Evolutionary conservation across 1,139 yeast genomes (phyloP).

Genomic region (Meyerozyma carpophila): DNA sequence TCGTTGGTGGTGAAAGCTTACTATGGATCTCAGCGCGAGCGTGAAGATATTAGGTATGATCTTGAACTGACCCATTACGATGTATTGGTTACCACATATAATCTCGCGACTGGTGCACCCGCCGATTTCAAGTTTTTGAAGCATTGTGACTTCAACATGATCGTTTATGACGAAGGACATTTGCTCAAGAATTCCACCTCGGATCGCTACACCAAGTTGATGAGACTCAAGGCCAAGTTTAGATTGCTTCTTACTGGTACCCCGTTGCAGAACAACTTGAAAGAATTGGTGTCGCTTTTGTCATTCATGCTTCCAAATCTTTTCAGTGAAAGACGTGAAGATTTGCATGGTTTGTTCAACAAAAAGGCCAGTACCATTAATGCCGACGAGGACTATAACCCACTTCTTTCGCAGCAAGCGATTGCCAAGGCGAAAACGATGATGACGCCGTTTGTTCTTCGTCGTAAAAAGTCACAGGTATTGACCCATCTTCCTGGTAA

Average conservation of each 20-base stretch:
- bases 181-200: slow-evolving; percentile 85
- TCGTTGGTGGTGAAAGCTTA: slow-evolving; percentile 78
- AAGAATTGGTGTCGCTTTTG: slow-evolving; percentile 81
- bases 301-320: slow-evolving; percentile 86
- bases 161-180: slow-evolving; percentile 97
- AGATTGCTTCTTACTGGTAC: slow-evolving; percentile 90
- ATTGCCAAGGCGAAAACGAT: slow-evolving; percentile 89
- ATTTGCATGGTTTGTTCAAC: slow-evolving; percentile 73
- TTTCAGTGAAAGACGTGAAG: slow-evolving; percentile 78
- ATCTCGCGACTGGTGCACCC: slow-evolving; percentile 82
- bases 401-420: slow-evolving; percentile 84
- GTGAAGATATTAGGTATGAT: slow-evolving; percentile 76
- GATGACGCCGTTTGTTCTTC: slow-evolving; percentile 96
- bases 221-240: slow-evolving; percentile 77
- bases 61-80: slow-evolving; percentile 66
- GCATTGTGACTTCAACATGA: slow-evolving; percentile 70
- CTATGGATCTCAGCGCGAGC: slow-evolving; percentile 81
- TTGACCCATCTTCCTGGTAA: slow-evolving; percentile 83
- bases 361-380: slow-evolving; percentile 70
- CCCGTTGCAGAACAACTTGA: slow-evolving; percentile 87
- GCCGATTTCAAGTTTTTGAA: slow-evolving; percentile 76
- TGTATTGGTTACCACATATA: slow-evolving; percentile 91
- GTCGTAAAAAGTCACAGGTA: slow-evolving; percentile 91
- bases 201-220: slow-evolving; percentile 80
- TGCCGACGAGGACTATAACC: slow-evolving; percentile 53